Evolutionary conservation across 176 grass and related monocot genomes (phyloP), one percentile per base, ranked within the genome.

Genomic region (Rhynchospora tenuis): DNA sequence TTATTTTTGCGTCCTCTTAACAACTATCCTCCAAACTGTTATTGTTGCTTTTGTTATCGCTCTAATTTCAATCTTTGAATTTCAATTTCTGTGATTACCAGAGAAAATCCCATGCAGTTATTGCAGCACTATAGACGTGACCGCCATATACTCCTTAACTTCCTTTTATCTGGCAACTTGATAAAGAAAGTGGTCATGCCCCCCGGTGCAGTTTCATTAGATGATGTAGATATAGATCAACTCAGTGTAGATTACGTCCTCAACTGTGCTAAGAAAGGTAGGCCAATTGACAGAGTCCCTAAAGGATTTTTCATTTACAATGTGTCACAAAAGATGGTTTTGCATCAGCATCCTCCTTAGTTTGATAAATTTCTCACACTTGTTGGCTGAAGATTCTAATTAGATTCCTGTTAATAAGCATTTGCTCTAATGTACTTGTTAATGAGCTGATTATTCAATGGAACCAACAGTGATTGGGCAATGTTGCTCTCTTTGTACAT

Each of bases 111-210:
- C 72, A 78, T 91, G 59, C 90, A 95, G 84, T 87, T 95, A 71
- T 74, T 98, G 15, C 96, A 98, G 84, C 88, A 86, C 3, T 95
- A 93, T 90, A 91, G 96, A 62, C 96, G 93, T 45, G 93, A 98
- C 33, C 93, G 93, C 2, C 96, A 91, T 83, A 85, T 98, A 48
- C 87, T 98, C 68, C 91, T 98, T 61, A 98, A 92, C 78, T 98
- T 93, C 80, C 91, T 98, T 82, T 87, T 98, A 73, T 95, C 95
- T 62, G 89, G 95, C 60, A 93, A 89, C 76, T 89, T 98, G 84
- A 89, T 98, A 81, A 98, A 98, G 95, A 98, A 98, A 91, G 95
- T 98, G 88, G 88, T 95, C 73, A 94, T 98, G 93, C 91, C 95
- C 55, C 95, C 92, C 83, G 95, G 95, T 69, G 91, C 92, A 24